phyloP scores from a whole-genome alignment of 202 grass and related monocot genomes.

The Miscanthus sacchariflorus region DNA sequence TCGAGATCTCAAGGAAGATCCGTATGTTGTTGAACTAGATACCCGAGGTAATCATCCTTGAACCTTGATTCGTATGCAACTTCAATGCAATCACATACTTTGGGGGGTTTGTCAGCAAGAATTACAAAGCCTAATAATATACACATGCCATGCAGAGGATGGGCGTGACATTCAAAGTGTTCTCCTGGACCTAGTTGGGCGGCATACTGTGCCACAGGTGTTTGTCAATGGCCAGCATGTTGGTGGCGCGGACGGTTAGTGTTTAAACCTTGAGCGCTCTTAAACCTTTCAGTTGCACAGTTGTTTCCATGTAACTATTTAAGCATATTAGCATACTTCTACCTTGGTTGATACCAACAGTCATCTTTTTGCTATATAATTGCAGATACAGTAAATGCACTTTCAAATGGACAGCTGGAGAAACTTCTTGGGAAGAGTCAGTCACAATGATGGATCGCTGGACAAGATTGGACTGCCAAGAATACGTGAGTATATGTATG shows the following conservation, averaged over 20 bases:
- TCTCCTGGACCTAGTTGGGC: conserved; percentile 87
- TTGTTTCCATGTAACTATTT: background rate
- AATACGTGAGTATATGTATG: background rate
- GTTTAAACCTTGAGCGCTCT: conserved; percentile 11
- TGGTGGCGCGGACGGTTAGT: conserved; percentile 88
- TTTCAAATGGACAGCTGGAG: conserved; percentile 66
- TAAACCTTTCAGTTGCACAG: conserved; percentile 25
- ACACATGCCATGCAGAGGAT: conserved; percentile 59
- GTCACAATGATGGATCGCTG: conserved; percentile 33
- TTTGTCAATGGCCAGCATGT: conserved; percentile 91
- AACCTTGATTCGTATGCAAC: background rate
- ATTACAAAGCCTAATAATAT: conserved; percentile 4
- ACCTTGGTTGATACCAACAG: conserved; percentile 15
- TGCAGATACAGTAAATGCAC: conserved; percentile 64
- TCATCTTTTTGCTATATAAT: background rate
- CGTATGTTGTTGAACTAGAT: conserved; percentile 91
- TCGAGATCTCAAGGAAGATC: conserved; percentile 76
- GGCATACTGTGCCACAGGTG: conserved; percentile 82
- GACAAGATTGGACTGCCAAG: conserved; percentile 9
- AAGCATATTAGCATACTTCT: background rate
- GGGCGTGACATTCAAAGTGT: conserved; percentile 80
- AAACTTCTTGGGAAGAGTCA: conserved; percentile 76
- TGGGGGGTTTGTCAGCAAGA: background rate
- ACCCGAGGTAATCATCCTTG: conserved; percentile 67
- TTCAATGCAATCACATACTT: conserved; percentile 10